Base-by-base conservation (phyloP, 306 rosid species). In the Glycine tomentella region DNA sequence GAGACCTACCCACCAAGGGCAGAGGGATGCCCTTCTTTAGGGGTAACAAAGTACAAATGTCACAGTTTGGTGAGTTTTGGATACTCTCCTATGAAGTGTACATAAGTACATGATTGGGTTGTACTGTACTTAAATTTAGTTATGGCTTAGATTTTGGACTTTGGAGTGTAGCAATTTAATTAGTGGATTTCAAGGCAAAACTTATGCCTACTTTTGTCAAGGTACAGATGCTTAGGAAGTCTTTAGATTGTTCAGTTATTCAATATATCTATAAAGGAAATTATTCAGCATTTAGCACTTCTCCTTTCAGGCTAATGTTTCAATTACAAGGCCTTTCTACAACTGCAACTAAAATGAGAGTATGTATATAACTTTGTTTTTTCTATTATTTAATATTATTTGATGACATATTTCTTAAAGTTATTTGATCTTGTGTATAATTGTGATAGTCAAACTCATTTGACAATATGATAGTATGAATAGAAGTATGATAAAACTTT, bases 151-250 rank as follows among this genome's bases (percentile, higher is more conserved):
- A 25, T 36, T 72, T 66, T 78, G n/a, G 44, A 57, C 25, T n/a
- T 8, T 40, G 70, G 25, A 15, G 66, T 7, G 72, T 40, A 65
- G 70, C 38, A 53, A 52, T 44, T 74, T 44, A 81, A 63, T 31
- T 42, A 48, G 55, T 66, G 68, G 34, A 58, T 78, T 42, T 73
- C 34, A 49, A 49, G 79, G 82, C 82, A 80, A 62, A 52, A 34
- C 82, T 75, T 65, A 69, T 80, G 79, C 84, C 84, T 51, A 61
- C 58, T 68, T 69, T 75, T 74, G 69, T 61, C 63, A 31, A 15
- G 40, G 9, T 52, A 34, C 46, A 59, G 7, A 40, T 51, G 16
- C 11, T 68, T 34, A 36, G 56, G 52, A 74, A 74, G 68, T 74
- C 25, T 58, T 34, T 68, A 74, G 6, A 57, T 56, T 72, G 69